Conservation (phyloP, 2,329 filamentous ascomycete species). For the Hymenotorrendiella dingleyae region DNA sequence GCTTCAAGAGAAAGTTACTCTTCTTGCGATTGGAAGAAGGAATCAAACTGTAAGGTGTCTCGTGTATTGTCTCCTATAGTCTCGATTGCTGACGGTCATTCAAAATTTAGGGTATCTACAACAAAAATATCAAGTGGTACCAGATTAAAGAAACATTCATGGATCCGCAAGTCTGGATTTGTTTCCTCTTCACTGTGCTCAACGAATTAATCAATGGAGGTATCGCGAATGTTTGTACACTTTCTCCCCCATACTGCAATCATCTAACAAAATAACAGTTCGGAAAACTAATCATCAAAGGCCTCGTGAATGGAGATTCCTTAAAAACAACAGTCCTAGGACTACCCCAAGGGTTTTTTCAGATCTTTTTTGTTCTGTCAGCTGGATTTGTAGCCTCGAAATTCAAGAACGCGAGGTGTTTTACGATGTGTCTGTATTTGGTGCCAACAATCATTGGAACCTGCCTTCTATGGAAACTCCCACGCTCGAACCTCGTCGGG, state of each 20-base stretch:
- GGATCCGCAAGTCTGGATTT: constrained; percentile 40
- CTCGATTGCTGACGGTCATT: not conserved
- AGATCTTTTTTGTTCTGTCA: constrained; percentile 46
- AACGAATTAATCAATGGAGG: constrained; percentile 51
- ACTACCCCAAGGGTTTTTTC: constrained; percentile 49
- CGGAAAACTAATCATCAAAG: constrained; percentile 49
- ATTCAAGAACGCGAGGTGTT: constrained; percentile 44
- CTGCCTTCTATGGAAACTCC: constrained; percentile 27
- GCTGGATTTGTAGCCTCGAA: constrained; percentile 46
- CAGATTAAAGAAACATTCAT: constrained; percentile 43
- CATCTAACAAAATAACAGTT: too few relatives aligned
- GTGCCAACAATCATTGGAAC: constrained; percentile 29
- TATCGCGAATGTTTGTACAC: constrained; percentile 38
- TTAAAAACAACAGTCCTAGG: constrained; percentile 45
- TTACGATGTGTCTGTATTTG: constrained; percentile 27
- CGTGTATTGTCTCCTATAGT: not conserved
- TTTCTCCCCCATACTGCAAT: not conserved
- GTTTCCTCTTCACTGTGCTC: constrained; percentile 41
- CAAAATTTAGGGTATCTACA: constrained; percentile 39
- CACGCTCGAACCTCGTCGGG: constrained; percentile 25
- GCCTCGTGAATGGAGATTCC: constrained; percentile 36
- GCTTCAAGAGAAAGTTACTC: constrained; percentile 37
- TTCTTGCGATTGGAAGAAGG: constrained; percentile 36
- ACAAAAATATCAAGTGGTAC: constrained; percentile 40
- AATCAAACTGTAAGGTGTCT: constrained; percentile 5